A percentile compares a stretch with the other conserved stretches of the same genome.
Conservation (phyloP, 352 stramenopile genomes). For the Thalassiosira livingstoniorum region DNA sequence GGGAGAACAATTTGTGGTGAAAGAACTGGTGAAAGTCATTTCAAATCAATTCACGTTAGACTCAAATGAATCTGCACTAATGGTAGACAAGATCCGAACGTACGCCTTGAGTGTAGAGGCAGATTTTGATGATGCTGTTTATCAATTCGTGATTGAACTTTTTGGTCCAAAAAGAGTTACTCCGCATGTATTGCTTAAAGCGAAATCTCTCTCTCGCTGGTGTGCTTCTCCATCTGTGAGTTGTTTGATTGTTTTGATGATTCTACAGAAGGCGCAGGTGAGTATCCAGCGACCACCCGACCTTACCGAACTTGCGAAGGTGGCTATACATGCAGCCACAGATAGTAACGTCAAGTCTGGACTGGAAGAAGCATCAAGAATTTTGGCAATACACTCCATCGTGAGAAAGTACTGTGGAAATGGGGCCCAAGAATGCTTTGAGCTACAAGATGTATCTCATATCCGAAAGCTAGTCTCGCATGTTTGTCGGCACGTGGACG, state of each 20-base stretch:
- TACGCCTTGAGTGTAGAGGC: constrained; percentile 66
- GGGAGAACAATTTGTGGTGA: constrained; percentile 70
- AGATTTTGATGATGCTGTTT: constrained; percentile 73
- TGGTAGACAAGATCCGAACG: constrained; percentile 58
- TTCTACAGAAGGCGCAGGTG: constrained; percentile 72
- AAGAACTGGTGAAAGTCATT: constrained; percentile 67
- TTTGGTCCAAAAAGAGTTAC: constrained; percentile 70
- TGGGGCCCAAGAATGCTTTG: constrained; percentile 81
- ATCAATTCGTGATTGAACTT: constrained; percentile 64
- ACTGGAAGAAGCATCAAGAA: constrained; percentile 76
- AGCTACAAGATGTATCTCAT: constrained; percentile 79
- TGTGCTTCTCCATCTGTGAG: constrained; percentile 60
- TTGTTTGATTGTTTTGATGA: constrained; percentile 74
- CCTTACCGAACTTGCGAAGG: constrained; percentile 67
- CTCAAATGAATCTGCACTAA: constrained; percentile 24
- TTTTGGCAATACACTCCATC: constrained; percentile 81
- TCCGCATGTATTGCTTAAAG: constrained; percentile 26
- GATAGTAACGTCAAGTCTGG: constrained; percentile 76
- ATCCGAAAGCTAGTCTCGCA: constrained; percentile 71
- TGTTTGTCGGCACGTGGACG: constrained; percentile 73
- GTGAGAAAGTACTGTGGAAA: constrained; percentile 83
- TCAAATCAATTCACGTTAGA: constrained; percentile 33
- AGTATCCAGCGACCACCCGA: constrained; percentile 68
- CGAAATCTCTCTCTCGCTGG: constrained; percentile 60
- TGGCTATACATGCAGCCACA: constrained; percentile 70